These are phyloP conservation scores for Kodamaea neixiangensis DNA, from an alignment of 805 yeast species.

Conservation along the genomic window DNA sequence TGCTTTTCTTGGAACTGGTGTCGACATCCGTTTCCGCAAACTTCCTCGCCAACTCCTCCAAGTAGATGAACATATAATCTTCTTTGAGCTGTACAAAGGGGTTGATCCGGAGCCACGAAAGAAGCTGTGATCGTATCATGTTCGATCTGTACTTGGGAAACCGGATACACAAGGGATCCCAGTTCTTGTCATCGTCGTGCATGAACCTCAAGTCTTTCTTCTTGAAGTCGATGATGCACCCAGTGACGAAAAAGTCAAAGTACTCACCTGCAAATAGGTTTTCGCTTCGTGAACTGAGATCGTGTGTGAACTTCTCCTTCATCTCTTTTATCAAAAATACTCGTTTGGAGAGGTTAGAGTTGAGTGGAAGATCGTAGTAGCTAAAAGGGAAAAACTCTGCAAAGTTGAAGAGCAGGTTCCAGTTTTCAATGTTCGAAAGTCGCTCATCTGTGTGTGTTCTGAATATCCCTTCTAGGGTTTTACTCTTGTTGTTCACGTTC, in stretches of 20 bases:
- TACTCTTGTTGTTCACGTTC: constrained; percentile 22
- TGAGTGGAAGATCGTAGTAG: constrained; percentile 7
- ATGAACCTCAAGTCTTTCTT: constrained; percentile 37
- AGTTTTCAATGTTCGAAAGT: not conserved
- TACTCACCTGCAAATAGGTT: not conserved
- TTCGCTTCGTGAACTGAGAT: not conserved
- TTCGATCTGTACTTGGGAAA: constrained; percentile 21
- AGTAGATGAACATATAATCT: constrained; percentile 21
- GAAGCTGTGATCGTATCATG: constrained; percentile 28
- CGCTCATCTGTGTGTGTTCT: constrained; percentile 7
- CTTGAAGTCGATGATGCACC: constrained; percentile 38
- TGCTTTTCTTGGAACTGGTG: constrained; percentile 7
- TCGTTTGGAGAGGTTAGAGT: constrained; percentile 7
- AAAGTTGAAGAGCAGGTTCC: constrained; percentile 9
- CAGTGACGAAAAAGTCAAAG: constrained; percentile 23
- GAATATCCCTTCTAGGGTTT: constrained; percentile 22
- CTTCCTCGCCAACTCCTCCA: constrained; percentile 18
- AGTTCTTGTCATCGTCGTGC: constrained; percentile 7
- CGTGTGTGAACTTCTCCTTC: constrained; percentile 4
- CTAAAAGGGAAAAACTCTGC: constrained; percentile 10
- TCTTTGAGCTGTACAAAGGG: constrained; percentile 36
- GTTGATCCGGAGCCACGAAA: constrained; percentile 39
- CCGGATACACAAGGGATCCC: constrained; percentile 10
- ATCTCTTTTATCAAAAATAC: constrained; percentile 2
- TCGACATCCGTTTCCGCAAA: constrained; percentile 13